Percentiles rank a stretch among this genome's conserved stretches.
Conservation (phyloP, 2,329 filamentous ascomycete species). For the Botryotinia narcissicola region DNA sequence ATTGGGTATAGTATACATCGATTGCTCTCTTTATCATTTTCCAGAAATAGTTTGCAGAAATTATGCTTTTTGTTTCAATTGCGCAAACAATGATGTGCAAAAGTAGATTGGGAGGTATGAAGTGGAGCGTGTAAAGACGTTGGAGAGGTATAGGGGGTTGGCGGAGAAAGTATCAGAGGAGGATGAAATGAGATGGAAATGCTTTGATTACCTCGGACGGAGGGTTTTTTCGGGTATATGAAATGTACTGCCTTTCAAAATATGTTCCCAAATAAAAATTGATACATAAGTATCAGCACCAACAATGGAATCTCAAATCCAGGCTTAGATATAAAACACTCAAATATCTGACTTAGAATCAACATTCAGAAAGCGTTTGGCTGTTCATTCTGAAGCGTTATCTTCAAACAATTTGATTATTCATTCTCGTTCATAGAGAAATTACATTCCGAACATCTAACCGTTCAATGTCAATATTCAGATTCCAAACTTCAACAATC, state of each 20-base stretch:
- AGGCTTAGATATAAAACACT: rapidly evolving
- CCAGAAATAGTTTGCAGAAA: too few species aligned
- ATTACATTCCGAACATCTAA: neutral
- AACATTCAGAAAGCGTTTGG: neutral
- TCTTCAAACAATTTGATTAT: neutral
- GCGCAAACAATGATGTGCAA: too few species aligned
- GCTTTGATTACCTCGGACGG: neutral
- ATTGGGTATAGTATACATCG: too few species aligned
- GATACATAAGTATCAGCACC: neutral
- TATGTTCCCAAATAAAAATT: neutral
- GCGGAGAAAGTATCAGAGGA: too few species aligned
- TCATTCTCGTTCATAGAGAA: neutral
- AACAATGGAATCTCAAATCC: neutral
- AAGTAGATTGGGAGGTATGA: too few species aligned
- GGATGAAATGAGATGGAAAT: neutral
- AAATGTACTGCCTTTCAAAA: neutral
- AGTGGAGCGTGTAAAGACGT: too few species aligned
- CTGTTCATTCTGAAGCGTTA: neutral
- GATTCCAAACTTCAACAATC: too few species aligned
- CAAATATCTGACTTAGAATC: neutral
- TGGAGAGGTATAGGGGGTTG: neutral
- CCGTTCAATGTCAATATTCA: neutral
- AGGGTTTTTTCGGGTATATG: neutral
- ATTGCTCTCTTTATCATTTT: too few species aligned
- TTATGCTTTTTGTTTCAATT: too few species aligned